Evolutionary conservation across 2,329 filamentous ascomycete species (phyloP).

Genomic region (Ophiostoma triangulosporum): DNA sequence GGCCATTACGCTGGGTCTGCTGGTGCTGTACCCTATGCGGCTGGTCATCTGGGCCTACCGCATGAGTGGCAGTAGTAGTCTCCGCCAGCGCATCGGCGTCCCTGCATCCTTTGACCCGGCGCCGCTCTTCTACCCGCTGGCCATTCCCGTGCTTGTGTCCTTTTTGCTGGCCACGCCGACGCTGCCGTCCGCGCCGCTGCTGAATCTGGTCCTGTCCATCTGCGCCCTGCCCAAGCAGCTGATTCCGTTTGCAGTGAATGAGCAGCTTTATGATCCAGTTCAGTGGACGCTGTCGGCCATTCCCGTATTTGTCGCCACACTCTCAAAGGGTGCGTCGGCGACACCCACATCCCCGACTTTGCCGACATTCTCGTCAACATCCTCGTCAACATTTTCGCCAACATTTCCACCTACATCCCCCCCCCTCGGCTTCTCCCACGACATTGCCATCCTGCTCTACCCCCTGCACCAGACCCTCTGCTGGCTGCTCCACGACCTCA

Average conservation of each 20-base stretch:
- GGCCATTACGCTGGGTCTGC: slow-evolving; percentile 26
- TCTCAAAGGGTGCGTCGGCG: too few relatives aligned
- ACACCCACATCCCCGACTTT: too few relatives aligned
- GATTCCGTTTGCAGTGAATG: slow-evolving; percentile 48
- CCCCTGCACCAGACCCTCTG: slow-evolving; percentile 72
- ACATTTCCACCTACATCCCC: not conserved
- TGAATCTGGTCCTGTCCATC: slow-evolving; percentile 67
- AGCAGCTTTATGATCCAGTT: slow-evolving; percentile 46
- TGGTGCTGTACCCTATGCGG: slow-evolving; percentile 45
- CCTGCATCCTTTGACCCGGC: slow-evolving; percentile 80
- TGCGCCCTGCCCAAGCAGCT: slow-evolving; percentile 61
- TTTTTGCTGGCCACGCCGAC: slow-evolving; percentile 55
- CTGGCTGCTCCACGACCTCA: slow-evolving; percentile 61
- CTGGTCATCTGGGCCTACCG: slow-evolving; percentile 23
- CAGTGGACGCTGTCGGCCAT: slow-evolving; percentile 70
- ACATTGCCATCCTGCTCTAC: slow-evolving; percentile 40
- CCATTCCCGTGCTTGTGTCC: slow-evolving; percentile 63
- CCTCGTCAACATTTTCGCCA: too few relatives aligned
- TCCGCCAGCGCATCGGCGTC: slow-evolving; percentile 34
- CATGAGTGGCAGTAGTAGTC: not conserved
- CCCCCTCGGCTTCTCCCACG: slow-evolving; percentile 9
- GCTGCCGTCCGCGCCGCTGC: slow-evolving; percentile 32
- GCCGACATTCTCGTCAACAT: too few relatives aligned
- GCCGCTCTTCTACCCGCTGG: slow-evolving; percentile 72
- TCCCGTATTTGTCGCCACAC: slow-evolving; percentile 21